Base-by-base conservation (phyloP, 176 grass and related monocot genomes). In the Alloteropsis semialata region DNA sequence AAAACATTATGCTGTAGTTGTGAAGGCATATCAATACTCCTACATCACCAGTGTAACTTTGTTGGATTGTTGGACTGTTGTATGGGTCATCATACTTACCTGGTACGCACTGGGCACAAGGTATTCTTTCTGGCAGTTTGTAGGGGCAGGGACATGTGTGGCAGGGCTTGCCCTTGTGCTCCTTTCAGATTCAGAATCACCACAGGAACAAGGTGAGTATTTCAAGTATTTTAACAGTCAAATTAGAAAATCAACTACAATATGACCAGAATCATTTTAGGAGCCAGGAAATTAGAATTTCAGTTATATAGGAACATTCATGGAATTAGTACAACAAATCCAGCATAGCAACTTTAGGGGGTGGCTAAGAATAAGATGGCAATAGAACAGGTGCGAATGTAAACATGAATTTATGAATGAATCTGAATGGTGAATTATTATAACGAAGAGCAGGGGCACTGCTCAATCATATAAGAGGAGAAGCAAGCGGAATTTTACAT, bases 21-120 rank as follows among this genome's bases (percentile, higher is more conserved):
- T 93, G 16, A 90, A 90, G 80, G 93, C 90, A 3, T 93, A 93
- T 50, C 93, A 93, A 62, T 96, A 93, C 46, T 96, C 93, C 0
- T 96, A 89, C 29, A 93, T 93, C 62, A 93, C 93, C 63, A 96
- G 93, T 17, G 88, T 96, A 57, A 87, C 93, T 10, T 71, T 96
- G 50, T 60, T 96, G 79, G 90, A 93, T 33, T 96, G 93, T 46
- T 96, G 90, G 90, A 96, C 90, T 44, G 89, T 96, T 49, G 87
- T 91, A 19, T 93, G 93, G 93, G 88, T 86, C 32, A 86, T 93
- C 63, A 43, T 96, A 42, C 83, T 96, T 34, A 96, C 90, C 19
- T 91, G 93, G 93, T 56, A 93, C 9, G 93, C 54, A 10, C 29
- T 96, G 16, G 90, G 90, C 58, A 96, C 90, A 78, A 84, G 74